Conservation (phyloP, 345 rosid species). For the Linum lewisii region DNA sequence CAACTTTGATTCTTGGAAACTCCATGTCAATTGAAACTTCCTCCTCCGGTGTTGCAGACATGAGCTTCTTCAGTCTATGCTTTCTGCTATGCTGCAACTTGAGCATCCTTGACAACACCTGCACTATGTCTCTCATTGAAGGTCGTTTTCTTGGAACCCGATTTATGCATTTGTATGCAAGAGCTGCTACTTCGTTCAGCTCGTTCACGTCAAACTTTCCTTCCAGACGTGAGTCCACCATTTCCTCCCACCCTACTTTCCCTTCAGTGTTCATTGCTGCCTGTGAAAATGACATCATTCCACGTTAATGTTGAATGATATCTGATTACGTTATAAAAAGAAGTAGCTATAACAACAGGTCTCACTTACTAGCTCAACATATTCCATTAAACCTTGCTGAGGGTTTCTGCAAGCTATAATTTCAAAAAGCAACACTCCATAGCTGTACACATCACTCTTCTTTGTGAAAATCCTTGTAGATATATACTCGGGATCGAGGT, state of each 20-base stretch:
- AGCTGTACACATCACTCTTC: conserved; percentile 96
- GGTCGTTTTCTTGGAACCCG: conserved; percentile 74
- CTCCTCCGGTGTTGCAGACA: conserved; percentile 35
- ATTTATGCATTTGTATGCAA: conserved; percentile 79
- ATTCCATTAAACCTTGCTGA: conserved; percentile 93
- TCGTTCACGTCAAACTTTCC: conserved; percentile 63
- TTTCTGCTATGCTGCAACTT: conserved; percentile 51
- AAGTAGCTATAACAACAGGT: too few species aligned
- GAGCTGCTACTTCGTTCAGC: conserved; percentile 77
- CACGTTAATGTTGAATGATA: too few species aligned
- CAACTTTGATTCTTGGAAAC: conserved; percentile 27
- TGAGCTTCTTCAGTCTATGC: conserved; percentile 41
- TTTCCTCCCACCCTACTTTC: conserved; percentile 97
- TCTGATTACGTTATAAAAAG: too few species aligned
- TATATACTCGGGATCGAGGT: conserved; percentile 93
- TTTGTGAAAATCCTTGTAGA: conserved; percentile 77
- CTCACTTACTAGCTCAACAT: conserved; percentile 62
- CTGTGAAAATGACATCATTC: conserved; percentile 22
- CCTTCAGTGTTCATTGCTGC: conserved; percentile 85
- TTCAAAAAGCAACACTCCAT: conserved; percentile 90
- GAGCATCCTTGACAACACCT: conserved; percentile 57
- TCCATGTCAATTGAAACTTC: conserved; percentile 43
- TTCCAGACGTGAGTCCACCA: conserved; percentile 69
- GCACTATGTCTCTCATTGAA: conserved; percentile 90
- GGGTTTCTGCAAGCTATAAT: conserved; percentile 94